These are phyloP conservation scores for Podila minutissima DNA, from an alignment of 192 early-diverging fungal genomes.

Conservation along the genomic window DNA sequence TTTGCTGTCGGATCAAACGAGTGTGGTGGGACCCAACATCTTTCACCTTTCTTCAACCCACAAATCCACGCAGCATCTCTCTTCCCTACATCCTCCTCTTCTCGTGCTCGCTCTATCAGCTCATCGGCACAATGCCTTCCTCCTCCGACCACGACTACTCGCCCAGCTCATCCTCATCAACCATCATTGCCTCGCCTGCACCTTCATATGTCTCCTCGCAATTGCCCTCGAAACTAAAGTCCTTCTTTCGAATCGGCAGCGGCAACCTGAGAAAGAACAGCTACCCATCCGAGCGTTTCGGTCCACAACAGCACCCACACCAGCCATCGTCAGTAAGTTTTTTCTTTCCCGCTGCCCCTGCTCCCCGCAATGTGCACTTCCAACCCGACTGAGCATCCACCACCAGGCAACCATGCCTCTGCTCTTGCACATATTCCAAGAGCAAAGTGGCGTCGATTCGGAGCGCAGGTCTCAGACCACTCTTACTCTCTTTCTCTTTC, in stretches of 20 bases:
- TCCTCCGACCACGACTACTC: slow-evolving; percentile 10
- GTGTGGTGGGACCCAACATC: not conserved
- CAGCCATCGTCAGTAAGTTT: slow-evolving; percentile 22
- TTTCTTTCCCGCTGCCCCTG: not conserved
- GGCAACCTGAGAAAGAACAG: slow-evolving; percentile 8
- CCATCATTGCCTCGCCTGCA: slow-evolving; percentile 53
- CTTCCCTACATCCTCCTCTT: too few relatives aligned
- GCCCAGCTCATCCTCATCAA: slow-evolving; percentile 38
- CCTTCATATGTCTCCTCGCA: slow-evolving; percentile 47
- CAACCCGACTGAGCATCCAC: not conserved
- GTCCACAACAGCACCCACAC: slow-evolving; percentile 3
- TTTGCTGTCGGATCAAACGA: too few relatives aligned
- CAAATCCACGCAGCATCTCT: not conserved
- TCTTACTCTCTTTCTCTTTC: too few relatives aligned
- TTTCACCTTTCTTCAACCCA: not conserved
- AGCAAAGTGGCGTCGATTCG: not conserved
- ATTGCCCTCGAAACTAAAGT: slow-evolving; percentile 55
- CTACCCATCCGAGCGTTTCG: slow-evolving; percentile 2
- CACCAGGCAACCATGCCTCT: not conserved
- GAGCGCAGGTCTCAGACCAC: too few relatives aligned
- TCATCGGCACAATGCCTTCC: not conserved
- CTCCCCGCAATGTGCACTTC: too few relatives aligned
- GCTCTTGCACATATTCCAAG: not conserved
- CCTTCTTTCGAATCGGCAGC: slow-evolving; percentile 51
- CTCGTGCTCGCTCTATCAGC: too few relatives aligned